Base-by-base conservation (phyloP, 805 yeast genomes). In the Hanseniaspora mollemarum region DNA sequence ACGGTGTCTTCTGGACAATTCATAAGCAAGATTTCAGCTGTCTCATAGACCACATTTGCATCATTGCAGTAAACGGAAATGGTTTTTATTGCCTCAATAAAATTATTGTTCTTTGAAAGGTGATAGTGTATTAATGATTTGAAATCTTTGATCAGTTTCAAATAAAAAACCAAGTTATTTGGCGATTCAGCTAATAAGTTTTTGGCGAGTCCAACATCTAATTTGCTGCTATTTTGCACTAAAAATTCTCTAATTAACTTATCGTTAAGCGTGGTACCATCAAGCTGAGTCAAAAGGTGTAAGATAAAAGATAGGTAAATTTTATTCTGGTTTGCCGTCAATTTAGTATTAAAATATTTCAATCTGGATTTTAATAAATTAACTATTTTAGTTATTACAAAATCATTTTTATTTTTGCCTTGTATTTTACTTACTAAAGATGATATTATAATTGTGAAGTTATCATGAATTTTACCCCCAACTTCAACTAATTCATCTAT, bases 71-170 rank as follows among this genome's bases (percentile, higher is more conserved):
- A 39, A 75, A 70, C 35, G 71, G 67, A n/a, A 77, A 58, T 0
- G 78, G 74, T 48, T 75, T 75, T 46, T 86, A 62, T 0, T 94
- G 83, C 52, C 80, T 80, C 13, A 68, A 62, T 95, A 96, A 92
- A 54, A 80, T 74, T 54, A 80, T 82, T 25, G 71, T 62, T 46
- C 79, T 75, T 12, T 6, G 38, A 15, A 4, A 88, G 72, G 75
- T 87, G 78, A 62, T 81, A 78, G 6, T 78, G 70, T 28, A 88
- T 62, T 1, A 87, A 81, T 62, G 74, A 83, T 41, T 76, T 77
- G 60, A 73, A 77, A 61, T 92, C 95, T 41, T 76, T 71, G 7
- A 82, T 72, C 18, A 79, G 60, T 31, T 76, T 77, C 0, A 95
- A 88, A 64, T 75, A 86, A 53, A 69, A 73, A 1, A 90, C 58